Evolutionary conservation across 192 early-diverging fungal species (phyloP).

Genomic region (Rhizoclosmatium globosum): DNA sequence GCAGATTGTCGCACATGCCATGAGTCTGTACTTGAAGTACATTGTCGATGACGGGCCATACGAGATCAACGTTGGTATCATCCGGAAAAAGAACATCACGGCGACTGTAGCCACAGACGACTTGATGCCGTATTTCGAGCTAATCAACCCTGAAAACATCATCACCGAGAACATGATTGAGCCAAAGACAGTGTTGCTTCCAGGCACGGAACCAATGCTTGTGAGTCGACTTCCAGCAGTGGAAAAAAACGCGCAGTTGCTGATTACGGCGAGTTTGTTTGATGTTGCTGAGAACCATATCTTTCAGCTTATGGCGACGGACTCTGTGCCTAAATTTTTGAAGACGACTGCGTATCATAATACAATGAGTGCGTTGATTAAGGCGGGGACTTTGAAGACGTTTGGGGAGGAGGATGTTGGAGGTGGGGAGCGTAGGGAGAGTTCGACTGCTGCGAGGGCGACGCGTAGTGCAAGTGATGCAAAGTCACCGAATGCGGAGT

Average conservation of each 20-base stretch:
- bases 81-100: conserved; percentile 46
- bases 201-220: conserved; percentile 39
- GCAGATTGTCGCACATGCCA: conserved; percentile 45
- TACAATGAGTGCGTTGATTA: conserved; percentile 26
- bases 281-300: conserved; percentile 73
- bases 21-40: conserved; percentile 55
- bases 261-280: conserved; percentile 56
- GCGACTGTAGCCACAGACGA: conserved; percentile 19
- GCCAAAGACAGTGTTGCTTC: conserved; percentile 22
- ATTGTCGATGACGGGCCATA: conserved; percentile 43
- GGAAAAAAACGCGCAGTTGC: background rate
- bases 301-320: conserved; percentile 75
- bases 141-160: conserved; percentile 22
- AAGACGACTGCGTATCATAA: conserved; percentile 52
- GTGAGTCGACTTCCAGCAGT: conserved; percentile 20
- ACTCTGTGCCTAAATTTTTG: conserved; percentile 79
- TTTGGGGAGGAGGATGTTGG: conserved; percentile 15
- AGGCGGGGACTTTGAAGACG: conserved; percentile 6
- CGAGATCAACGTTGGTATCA: conserved; percentile 54
- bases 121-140: conserved; percentile 36
- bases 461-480: background rate
- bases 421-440: background rate
- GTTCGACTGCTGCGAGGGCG: background rate
- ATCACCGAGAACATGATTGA: conserved; percentile 13
- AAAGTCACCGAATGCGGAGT: background rate